Evolutionary conservation across 495 filamentous ascomycete genomes (phyloP), one percentile per base, ranked within the genome.

Genomic region (Penicillium coffeae): DNA sequence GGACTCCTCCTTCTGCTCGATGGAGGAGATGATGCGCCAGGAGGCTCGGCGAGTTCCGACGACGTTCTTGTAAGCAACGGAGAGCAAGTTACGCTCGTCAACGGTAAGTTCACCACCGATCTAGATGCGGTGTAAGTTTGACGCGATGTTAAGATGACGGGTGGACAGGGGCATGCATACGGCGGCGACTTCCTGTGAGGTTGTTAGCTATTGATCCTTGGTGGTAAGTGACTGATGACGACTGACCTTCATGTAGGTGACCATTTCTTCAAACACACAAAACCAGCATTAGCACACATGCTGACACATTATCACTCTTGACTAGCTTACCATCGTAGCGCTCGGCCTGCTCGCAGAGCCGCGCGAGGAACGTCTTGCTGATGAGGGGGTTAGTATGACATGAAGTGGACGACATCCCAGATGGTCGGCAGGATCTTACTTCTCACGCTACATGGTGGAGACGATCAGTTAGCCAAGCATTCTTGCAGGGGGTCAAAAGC

Each of bases 291-390:
- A 70, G 64, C 48, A 36, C 34, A 30, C 32, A 21, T 46, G 30
- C 21, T 40, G 19, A 20, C 12, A 21, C 42, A 10, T 8, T 19
- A 39, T 25, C 9, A 19, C 8, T 32, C 20, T n/a, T 20, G 33
- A 30, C 14, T 27, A 59, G 61, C 85, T 74, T 75, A 89, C 85
- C 93, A 89, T 99, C 93, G 72, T 99, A 99, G 70, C 93, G 93
- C 83, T 99, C 93, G 66, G 93, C 93, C 86, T 99, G 93, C 88
- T 99, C 93, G 81, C 93, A 97, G 69, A 99, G 89, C 79, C 93
- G 85, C 67, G 93, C 93, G 69, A 99, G 89, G 82, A 99, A 99
- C 62, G 93, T 99, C 86, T 99, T 97, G 88, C 94, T 98, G 73
- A 65, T 69, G 53, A 55, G 65, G 52, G 68, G 65, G 58, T 69